Conservation (phyloP, 371 early-diverging fungal genomes). For the Choanephora cucurbitarum region DNA sequence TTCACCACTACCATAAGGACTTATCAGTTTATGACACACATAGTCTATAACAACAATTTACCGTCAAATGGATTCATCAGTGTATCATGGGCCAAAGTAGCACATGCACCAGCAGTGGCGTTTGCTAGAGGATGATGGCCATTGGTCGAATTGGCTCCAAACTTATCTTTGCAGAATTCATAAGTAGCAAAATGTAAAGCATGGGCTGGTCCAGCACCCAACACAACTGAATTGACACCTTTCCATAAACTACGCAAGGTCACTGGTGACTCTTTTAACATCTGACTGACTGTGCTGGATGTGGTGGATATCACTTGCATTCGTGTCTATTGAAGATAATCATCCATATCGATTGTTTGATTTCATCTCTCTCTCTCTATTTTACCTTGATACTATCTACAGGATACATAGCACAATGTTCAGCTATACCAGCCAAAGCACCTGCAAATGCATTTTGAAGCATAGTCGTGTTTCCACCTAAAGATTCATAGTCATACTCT, state of each 20-base stretch:
- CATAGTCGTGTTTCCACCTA: conserved; percentile 79
- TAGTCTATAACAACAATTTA: no score
- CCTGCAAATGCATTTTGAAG: conserved; percentile 88
- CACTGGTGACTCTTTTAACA: conserved; percentile 11
- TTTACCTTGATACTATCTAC: conserved; percentile 95
- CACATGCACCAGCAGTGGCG: conserved; percentile 85
- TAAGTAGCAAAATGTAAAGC: conserved; percentile 96
- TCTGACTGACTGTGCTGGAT: not conserved
- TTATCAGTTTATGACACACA: no score
- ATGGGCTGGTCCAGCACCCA: conserved; percentile 96
- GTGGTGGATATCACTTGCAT: conserved; percentile 46
- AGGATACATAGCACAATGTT: conserved; percentile 95
- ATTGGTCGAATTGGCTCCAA: conserved; percentile 51
- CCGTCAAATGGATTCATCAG: conserved; percentile 96
- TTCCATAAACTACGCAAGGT: conserved; percentile 77
- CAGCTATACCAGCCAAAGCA: conserved; percentile 95
- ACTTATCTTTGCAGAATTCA: conserved; percentile 81
- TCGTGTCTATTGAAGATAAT: conserved; percentile 30
- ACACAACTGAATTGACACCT: conserved; percentile 87
- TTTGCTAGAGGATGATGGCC: conserved; percentile 66
- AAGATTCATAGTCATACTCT: conserved; percentile 88
- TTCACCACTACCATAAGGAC: conserved; percentile 87
- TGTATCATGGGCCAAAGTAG: conserved; percentile 86
- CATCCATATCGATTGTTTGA: not conserved
- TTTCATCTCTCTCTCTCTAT: conserved; percentile 12